Conservation (phyloP, 2,329 filamentous ascomycete species). For the Alternaria alternata region DNA sequence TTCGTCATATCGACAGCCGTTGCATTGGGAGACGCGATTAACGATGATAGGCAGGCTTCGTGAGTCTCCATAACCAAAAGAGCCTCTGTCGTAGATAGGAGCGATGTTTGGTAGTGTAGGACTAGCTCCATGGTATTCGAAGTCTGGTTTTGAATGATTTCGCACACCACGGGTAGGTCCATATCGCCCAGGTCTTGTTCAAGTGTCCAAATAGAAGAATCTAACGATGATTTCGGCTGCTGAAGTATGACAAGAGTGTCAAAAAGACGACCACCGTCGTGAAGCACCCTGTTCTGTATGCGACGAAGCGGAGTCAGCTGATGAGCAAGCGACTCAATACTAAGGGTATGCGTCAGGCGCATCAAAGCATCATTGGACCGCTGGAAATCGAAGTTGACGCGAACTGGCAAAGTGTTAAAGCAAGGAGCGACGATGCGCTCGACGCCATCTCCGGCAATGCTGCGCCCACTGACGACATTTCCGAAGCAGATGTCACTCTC, state of each 20-base stretch:
- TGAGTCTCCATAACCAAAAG: slow-evolving; percentile 40
- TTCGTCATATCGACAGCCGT: slow-evolving; percentile 32
- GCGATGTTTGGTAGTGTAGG: slow-evolving; percentile 63
- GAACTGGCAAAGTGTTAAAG: slow-evolving; percentile 86
- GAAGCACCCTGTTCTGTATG: slow-evolving; percentile 66
- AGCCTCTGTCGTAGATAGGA: slow-evolving; percentile 41
- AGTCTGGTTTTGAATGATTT: slow-evolving; percentile 67
- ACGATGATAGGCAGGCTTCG: slow-evolving; percentile 34
- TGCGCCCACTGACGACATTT: slow-evolving; percentile 82
- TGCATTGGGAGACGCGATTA: slow-evolving; percentile 30
- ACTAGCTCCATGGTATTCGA: slow-evolving; percentile 65
- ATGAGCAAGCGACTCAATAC: slow-evolving; percentile 68
- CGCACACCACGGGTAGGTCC: slow-evolving; percentile 80
- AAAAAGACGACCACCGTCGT: slow-evolving; percentile 68
- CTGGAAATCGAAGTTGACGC: slow-evolving; percentile 61
- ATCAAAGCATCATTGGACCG: slow-evolving; percentile 66
- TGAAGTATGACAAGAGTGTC: slow-evolving; percentile 85
- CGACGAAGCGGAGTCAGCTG: slow-evolving; percentile 79
- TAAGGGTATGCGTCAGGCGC: slow-evolving; percentile 67
- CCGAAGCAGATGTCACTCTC: slow-evolving; percentile 81
- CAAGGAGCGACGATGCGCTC: slow-evolving; percentile 84
- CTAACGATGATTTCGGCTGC: slow-evolving; percentile 59
- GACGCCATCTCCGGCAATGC: slow-evolving; percentile 69
- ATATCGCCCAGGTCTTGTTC: slow-evolving; percentile 66
- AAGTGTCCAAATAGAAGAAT: slow-evolving; percentile 60